A percentile compares a stretch with the other conserved stretches of the same genome.
Evolutionary conservation across 306 rosid genomes (phyloP).

Genomic region (Trifolium dubium): DNA sequence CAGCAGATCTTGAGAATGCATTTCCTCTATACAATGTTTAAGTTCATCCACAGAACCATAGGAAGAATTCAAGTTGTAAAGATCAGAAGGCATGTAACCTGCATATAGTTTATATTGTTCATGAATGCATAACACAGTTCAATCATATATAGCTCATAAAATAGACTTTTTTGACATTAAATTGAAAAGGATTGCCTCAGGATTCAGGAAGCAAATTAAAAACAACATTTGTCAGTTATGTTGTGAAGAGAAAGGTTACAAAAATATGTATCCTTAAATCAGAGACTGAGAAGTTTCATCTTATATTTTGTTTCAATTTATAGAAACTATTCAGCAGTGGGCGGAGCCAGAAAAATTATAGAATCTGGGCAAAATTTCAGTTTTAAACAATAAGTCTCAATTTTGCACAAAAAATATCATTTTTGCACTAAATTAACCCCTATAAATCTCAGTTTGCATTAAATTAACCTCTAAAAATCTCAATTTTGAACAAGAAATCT

Average conservation of each 20-base stretch:
- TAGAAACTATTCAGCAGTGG: conserved; percentile 21
- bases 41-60: conserved; percentile 78
- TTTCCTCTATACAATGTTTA: conserved; percentile 65
- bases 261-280: conserved; percentile 23
- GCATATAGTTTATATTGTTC: conserved; percentile 42
- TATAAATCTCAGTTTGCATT: too few species aligned
- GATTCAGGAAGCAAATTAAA: conserved; percentile 11
- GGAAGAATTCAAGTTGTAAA: conserved; percentile 78
- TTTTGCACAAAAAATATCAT: too few species aligned
- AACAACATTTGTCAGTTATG: neutral
- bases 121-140: conserved; percentile 27
- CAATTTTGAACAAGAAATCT: too few species aligned
- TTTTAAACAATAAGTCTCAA: too few species aligned
- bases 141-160: conserved; percentile 31
- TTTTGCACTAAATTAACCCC: too few species aligned
- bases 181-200: conserved; percentile 2
- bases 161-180: conserved; percentile 12
- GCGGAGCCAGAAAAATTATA: too few species aligned
- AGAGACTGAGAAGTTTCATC: conserved; percentile 2
- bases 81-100: conserved; percentile 91
- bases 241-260: conserved; percentile 13
- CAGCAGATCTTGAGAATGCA: conserved; percentile 76
- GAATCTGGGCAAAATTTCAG: too few species aligned
- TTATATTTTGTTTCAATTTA: neutral
- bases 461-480: too few species aligned